Percentiles rank a stretch among this genome's conserved stretches.
Conservation (phyloP, 257 asterid species). For the Verbascum thapsus region DNA sequence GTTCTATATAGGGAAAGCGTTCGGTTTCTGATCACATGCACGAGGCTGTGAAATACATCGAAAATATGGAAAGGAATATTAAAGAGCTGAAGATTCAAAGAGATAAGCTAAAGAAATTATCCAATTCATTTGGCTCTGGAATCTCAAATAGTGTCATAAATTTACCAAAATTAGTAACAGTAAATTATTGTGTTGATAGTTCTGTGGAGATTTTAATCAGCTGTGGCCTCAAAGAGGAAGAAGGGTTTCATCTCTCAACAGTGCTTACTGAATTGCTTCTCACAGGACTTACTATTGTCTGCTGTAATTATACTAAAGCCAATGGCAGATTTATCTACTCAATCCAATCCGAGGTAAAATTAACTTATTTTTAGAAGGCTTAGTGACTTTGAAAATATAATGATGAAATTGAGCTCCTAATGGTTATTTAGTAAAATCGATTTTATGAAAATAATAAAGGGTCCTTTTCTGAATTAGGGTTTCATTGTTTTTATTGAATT, state of each 20-base stretch:
- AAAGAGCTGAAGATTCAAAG: constrained; percentile 35
- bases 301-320: constrained; percentile 42
- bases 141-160: background rate
- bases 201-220: constrained; percentile 43
- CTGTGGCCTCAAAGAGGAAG: constrained; percentile 19
- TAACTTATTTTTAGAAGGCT: background rate
- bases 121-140: background rate
- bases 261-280: constrained; percentile 36
- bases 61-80: constrained; percentile 41
- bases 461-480: background rate
- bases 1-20: constrained; percentile 51
- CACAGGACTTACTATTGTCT: constrained; percentile 40
- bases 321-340: constrained; percentile 38
- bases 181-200: constrained; percentile 38
- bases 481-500: background rate
- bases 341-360: constrained; percentile 52
- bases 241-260: constrained; percentile 36
- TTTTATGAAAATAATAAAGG: no score
- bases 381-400: no score
- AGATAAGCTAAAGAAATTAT: constrained; percentile 36
- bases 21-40: constrained; percentile 54
- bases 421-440: no score
- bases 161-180: constrained; percentile 27
- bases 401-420: no score
- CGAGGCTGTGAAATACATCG: constrained; percentile 49